Percentiles rank a stretch among this genome's conserved stretches.
Conservation (phyloP, 257 asterid species). For the Osmanthus fragrans region DNA sequence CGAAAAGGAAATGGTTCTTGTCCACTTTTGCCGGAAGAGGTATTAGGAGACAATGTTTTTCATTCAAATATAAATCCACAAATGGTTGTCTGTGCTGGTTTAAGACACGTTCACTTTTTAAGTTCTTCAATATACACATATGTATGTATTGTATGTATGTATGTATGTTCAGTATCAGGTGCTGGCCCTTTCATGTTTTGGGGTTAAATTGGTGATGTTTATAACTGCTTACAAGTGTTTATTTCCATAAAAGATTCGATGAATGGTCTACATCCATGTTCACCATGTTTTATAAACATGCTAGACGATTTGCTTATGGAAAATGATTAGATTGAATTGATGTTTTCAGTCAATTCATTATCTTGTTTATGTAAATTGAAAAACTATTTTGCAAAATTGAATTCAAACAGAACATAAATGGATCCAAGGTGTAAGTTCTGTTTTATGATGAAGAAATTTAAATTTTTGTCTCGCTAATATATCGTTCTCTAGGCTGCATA, state of each 20-base stretch:
- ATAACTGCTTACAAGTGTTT: not conserved
- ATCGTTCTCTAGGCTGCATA: not conserved
- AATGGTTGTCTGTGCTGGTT: not conserved
- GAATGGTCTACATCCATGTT: not conserved
- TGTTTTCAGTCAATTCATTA: not conserved
- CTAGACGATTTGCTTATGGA: not conserved
- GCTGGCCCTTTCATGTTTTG: not conserved
- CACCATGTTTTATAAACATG: not conserved
- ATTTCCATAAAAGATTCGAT: not conserved
- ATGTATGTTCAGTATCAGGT: not conserved
- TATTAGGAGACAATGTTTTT: constrained; percentile 27
- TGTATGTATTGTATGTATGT: not conserved
- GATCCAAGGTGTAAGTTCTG: not conserved
- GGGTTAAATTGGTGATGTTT: not conserved
- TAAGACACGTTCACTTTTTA: not conserved
- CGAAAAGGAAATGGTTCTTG: constrained; percentile 83
- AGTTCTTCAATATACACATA: no score
- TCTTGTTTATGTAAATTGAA: not conserved
- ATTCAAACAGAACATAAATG: not conserved
- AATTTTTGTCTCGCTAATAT: no score
- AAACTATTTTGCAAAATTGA: not conserved
- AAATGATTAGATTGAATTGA: not conserved
- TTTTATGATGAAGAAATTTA: not conserved
- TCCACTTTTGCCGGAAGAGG: constrained; percentile 99
- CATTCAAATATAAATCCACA: not conserved